These are phyloP conservation scores for Neophaeococcomyces aloes DNA, from an alignment of 2,329 filamentous ascomycete genomes.

Conservation along the genomic window DNA sequence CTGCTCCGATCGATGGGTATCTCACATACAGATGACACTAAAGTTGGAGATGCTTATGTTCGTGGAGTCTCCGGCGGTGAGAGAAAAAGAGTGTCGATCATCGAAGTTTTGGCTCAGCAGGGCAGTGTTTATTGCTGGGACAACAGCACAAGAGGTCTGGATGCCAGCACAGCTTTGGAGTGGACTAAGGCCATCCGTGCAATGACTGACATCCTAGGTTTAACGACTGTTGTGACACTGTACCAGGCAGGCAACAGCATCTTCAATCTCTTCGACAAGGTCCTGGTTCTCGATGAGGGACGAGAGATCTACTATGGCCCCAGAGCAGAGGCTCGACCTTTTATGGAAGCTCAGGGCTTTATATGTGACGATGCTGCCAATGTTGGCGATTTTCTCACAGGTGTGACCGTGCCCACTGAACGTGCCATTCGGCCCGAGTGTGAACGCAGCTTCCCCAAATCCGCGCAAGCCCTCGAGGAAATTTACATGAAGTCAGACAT, in stretches of 20 bases:
- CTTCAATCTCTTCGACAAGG: constrained; percentile 60
- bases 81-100: constrained; percentile 58
- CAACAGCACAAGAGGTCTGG: constrained; percentile 55
- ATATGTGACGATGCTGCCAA: constrained; percentile 52
- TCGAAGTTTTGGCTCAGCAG: constrained; percentile 50
- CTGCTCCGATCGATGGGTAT: constrained; percentile 49
- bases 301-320: constrained; percentile 57
- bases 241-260: constrained; percentile 64
- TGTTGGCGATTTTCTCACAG: constrained; percentile 55
- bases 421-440: constrained; percentile 35
- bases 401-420: constrained; percentile 49
- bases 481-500: constrained; percentile 46
- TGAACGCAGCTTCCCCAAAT: constrained; percentile 36
- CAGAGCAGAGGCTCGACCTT: constrained; percentile 47
- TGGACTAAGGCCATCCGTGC: constrained; percentile 52
- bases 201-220: constrained; percentile 52
- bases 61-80: constrained; percentile 60
- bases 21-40: constrained; percentile 51
- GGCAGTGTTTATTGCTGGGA: constrained; percentile 57
- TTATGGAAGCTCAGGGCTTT: constrained; percentile 57
- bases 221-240: constrained; percentile 52
- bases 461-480: constrained; percentile 34
- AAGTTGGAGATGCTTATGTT: constrained; percentile 56
- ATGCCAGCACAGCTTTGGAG: constrained; percentile 54
- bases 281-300: constrained; percentile 56